Conservation (phyloP, 2,329 filamentous ascomycete genomes). For the Scedosporium aurantiacum region DNA sequence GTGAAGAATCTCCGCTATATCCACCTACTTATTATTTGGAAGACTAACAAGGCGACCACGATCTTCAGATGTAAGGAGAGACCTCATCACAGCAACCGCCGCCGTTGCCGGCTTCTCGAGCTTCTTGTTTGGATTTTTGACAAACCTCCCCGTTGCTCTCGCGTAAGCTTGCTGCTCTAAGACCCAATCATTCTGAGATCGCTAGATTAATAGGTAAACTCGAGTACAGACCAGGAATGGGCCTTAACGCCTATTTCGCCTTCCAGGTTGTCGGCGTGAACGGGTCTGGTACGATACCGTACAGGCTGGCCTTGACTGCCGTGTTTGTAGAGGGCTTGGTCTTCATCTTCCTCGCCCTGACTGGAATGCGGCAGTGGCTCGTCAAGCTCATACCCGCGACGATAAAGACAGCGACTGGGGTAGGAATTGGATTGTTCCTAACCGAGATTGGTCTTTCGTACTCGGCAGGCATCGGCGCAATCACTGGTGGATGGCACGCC, state of each 20-base stretch:
- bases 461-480: constrained; percentile 69
- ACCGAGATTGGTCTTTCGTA: constrained; percentile 62
- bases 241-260: constrained; percentile 56
- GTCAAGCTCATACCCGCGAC: constrained; percentile 54
- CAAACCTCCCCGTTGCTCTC: constrained; percentile 56
- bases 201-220: constrained; percentile 8
- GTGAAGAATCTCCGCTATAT: constrained; percentile 19
- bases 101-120: constrained; percentile 65
- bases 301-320: constrained; percentile 49
- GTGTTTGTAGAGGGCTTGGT: constrained; percentile 56
- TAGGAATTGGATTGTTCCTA: constrained; percentile 54
- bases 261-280: constrained; percentile 55
- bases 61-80: constrained; percentile 50
- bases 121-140: constrained; percentile 68
- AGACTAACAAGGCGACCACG: constrained; percentile 7
- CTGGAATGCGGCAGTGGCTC: constrained; percentile 64
- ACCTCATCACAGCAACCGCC: constrained; percentile 75
- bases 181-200: too few relatives aligned
- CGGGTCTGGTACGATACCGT: constrained; percentile 44
- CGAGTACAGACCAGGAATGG: constrained; percentile 49
- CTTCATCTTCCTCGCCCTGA: constrained; percentile 52
- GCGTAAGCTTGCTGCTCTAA: constrained; percentile 16
- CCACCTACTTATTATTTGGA: neutral
- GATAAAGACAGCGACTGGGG: constrained; percentile 54
- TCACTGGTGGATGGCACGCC: constrained; percentile 53